Conservation (phyloP, 2,329 filamentous ascomycete genomes). For the Scopulariopsis brevicaulis region DNA sequence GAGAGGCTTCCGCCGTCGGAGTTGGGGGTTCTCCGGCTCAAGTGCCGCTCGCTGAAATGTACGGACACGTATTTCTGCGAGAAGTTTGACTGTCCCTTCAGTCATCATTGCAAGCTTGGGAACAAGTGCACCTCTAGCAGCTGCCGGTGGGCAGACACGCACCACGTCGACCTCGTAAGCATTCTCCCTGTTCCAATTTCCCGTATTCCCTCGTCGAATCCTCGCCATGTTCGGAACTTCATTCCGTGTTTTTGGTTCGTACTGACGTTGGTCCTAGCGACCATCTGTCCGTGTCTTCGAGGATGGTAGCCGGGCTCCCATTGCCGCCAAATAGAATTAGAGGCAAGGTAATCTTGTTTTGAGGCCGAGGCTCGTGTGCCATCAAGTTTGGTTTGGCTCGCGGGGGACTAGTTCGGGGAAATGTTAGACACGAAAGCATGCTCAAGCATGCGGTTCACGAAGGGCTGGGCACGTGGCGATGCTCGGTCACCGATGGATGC, state of each 20-base stretch:
- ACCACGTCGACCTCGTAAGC: conserved; percentile 11
- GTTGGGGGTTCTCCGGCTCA: conserved; percentile 10
- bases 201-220: background rate
- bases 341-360: background rate
- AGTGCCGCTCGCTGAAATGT: conserved; percentile 11
- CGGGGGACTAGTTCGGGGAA: background rate
- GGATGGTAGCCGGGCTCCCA: background rate
- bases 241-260: background rate
- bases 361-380: background rate
- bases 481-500: background rate
- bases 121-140: conserved; percentile 8
- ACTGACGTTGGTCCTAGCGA: background rate
- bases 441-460: background rate
- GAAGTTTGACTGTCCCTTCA: conserved; percentile 9
- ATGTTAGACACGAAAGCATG: background rate
- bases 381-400: background rate
- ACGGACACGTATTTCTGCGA: conserved; percentile 7
- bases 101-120: conserved; percentile 12
- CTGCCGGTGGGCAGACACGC: conserved; percentile 12
- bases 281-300: background rate
- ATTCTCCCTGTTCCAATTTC: background rate
- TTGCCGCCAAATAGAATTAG: background rate
- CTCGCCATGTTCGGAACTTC: background rate
- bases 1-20: conserved; percentile 8
- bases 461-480: background rate